phyloP scores from a whole-genome alignment of 169 alveolate genomes.

The Plasmodium inui region DNA sequence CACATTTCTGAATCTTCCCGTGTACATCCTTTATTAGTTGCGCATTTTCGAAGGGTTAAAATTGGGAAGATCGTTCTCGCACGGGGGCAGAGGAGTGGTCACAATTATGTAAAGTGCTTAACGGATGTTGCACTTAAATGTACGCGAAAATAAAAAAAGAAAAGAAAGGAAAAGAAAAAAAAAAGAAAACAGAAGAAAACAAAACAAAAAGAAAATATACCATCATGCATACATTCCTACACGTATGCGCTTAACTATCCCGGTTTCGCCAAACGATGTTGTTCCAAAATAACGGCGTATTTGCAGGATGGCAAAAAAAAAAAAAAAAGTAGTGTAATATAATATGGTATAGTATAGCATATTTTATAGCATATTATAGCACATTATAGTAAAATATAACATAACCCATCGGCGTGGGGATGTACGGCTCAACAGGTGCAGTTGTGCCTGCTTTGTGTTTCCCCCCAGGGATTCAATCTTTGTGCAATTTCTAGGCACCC shows the following conservation, averaged over 20 bases:
- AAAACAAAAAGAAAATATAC: neutral
- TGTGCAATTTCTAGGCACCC: neutral
- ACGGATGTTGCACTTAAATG: neutral
- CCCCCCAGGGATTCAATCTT: neutral
- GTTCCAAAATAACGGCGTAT: neutral
- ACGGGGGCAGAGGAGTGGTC: neutral
- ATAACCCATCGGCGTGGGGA: neutral
- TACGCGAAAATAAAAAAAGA: neutral
- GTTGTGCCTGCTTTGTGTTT: neutral
- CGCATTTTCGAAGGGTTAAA: neutral
- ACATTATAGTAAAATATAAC: neutral
- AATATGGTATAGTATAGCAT: neutral
- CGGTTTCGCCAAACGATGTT: neutral
- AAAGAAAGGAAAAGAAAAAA: too few relatives aligned
- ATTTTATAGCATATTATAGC: neutral
- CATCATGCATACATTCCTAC: neutral
- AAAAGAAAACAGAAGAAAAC: too few relatives aligned
- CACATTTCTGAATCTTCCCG: neutral
- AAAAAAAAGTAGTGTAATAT: neutral
- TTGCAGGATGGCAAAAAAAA: neutral
- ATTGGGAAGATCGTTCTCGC: neutral
- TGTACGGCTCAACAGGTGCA: neutral
- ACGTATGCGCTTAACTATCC: neutral
- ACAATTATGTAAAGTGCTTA: neutral
- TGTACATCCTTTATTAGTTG: neutral